These are phyloP conservation scores for Trypanosoma boissoni DNA, from an alignment of 208 protist species.

Conservation along the genomic window DNA sequence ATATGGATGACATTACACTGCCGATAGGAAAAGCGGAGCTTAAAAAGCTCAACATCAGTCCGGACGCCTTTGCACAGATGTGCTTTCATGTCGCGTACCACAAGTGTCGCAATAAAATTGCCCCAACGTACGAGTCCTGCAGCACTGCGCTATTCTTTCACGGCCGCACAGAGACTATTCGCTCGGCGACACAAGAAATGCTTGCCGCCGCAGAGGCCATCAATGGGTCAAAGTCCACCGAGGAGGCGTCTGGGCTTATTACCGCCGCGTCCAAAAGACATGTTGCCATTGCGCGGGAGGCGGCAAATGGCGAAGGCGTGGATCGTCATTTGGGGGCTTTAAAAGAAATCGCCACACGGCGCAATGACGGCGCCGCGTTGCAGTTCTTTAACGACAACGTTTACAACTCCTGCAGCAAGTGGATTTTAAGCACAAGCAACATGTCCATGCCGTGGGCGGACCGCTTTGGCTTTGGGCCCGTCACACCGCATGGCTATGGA, in stretches of 20 bases:
- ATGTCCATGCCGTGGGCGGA: conserved; percentile 71
- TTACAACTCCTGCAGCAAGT: conserved; percentile 44
- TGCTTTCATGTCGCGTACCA: conserved; percentile 84
- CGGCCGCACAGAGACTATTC: conserved; percentile 79
- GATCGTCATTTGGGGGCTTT: conserved; percentile 90
- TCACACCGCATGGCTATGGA: conserved; percentile 84
- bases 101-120: conserved; percentile 66
- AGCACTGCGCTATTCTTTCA: conserved; percentile 75
- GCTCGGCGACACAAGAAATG: conserved; percentile 65
- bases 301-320: conserved; percentile 70
- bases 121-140: conserved; percentile 60
- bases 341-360: conserved; percentile 60
- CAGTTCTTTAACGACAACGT: conserved; percentile 83
- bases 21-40: conserved; percentile 53
- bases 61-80: conserved; percentile 87
- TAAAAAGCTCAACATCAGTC: conserved; percentile 34
- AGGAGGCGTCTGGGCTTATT: conserved; percentile 49
- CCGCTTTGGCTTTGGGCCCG: conserved; percentile 86
- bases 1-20: conserved; percentile 52
- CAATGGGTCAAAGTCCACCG: conserved; percentile 23
- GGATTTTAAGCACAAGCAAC: conserved; percentile 62
- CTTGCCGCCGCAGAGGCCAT: conserved; percentile 47
- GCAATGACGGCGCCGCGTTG: conserved; percentile 59
- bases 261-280: conserved; percentile 49
- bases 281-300: conserved; percentile 40